These are phyloP conservation scores for Penicillium argentinense DNA, from an alignment of 495 filamentous ascomycete genomes.

Conservation along the genomic window DNA sequence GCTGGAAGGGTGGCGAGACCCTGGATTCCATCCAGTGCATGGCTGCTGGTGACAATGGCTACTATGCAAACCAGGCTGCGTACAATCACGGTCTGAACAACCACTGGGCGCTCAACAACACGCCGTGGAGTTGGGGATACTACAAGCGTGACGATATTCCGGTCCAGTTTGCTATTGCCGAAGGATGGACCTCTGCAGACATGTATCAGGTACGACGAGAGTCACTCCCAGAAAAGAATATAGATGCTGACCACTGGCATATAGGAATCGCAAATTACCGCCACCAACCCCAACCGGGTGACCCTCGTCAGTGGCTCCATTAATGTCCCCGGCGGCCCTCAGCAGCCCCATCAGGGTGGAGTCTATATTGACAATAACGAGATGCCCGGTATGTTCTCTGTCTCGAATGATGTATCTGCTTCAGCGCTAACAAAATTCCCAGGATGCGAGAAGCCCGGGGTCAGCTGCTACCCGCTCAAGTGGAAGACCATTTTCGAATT, in stretches of 20 bases:
- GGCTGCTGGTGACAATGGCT: constrained; percentile 51
- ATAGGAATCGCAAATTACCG: constrained; percentile 52
- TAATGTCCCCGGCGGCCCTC: constrained; percentile 52
- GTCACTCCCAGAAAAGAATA: neutral
- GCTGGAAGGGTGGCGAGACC: constrained; percentile 47
- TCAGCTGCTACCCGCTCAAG: constrained; percentile 55
- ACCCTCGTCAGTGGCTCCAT: constrained; percentile 53
- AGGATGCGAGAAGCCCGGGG: constrained; percentile 44
- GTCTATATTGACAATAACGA: constrained; percentile 59
- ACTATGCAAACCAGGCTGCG: constrained; percentile 50
- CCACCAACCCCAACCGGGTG: constrained; percentile 56
- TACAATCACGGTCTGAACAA: constrained; percentile 52
- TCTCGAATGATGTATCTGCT: neutral
- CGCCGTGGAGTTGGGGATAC: constrained; percentile 55
- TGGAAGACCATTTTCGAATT: constrained; percentile 56
- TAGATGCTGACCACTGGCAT: no score
- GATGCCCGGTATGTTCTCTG: constrained; percentile 35
- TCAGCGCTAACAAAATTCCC: neutral
- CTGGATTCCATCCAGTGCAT: constrained; percentile 55
- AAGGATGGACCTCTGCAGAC: constrained; percentile 53
- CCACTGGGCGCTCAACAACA: constrained; percentile 53
- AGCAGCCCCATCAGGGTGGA: constrained; percentile 42
- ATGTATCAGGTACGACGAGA: constrained; percentile 54
- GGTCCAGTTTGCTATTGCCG: constrained; percentile 54
- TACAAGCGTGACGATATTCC: constrained; percentile 50